Percentiles rank a stretch among this genome's conserved stretches.
These are phyloP conservation scores for Aspergillus egyptiacus DNA, from an alignment of 495 filamentous ascomycete genomes.

Conservation along the genomic window DNA sequence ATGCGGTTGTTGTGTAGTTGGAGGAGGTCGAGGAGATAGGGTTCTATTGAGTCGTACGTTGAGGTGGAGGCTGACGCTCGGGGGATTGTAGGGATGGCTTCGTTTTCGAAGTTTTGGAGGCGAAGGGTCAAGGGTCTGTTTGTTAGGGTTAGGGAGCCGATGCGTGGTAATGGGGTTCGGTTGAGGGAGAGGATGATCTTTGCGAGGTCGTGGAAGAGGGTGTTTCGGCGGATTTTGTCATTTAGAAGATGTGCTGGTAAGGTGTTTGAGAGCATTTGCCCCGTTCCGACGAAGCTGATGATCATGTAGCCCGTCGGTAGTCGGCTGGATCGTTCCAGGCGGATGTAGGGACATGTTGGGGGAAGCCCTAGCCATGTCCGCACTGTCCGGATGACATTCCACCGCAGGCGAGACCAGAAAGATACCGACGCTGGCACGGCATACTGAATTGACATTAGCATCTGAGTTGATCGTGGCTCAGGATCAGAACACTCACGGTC, in stretches of 20 bases:
- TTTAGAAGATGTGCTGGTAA: conserved; percentile 15
- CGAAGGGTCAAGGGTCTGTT: conserved; percentile 30
- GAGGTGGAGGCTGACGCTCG: conserved; percentile 11
- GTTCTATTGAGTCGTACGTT: conserved; percentile 23
- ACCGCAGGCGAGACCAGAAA: conserved; percentile 11
- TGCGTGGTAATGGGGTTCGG: conserved; percentile 23
- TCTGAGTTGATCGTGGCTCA: neutral
- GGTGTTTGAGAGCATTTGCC: conserved; percentile 30
- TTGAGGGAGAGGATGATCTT: conserved; percentile 29
- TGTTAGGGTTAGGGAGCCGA: conserved; percentile 28
- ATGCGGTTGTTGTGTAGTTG: conserved; percentile 25
- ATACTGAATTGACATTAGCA: conserved; percentile 1
- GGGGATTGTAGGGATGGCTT: conserved; percentile 24
- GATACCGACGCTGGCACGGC: conserved; percentile 1
- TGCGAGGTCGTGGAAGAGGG: conserved; percentile 24
- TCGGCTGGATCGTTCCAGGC: neutral
- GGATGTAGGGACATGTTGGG: conserved; percentile 8
- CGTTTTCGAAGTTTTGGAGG: conserved; percentile 29
- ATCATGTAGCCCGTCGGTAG: conserved; percentile 13
- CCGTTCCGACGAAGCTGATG: conserved; percentile 13
- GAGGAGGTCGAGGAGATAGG: conserved; percentile 26
- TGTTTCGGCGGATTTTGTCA: conserved; percentile 9
- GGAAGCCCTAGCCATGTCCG: conserved; percentile 16
- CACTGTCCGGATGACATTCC: conserved; percentile 8
- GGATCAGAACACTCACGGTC: conserved; percentile 15